A percentile compares a stretch with the other conserved stretches of the same genome.
Conservation (phyloP, 345 rosid genomes). For the Salix udensis region DNA sequence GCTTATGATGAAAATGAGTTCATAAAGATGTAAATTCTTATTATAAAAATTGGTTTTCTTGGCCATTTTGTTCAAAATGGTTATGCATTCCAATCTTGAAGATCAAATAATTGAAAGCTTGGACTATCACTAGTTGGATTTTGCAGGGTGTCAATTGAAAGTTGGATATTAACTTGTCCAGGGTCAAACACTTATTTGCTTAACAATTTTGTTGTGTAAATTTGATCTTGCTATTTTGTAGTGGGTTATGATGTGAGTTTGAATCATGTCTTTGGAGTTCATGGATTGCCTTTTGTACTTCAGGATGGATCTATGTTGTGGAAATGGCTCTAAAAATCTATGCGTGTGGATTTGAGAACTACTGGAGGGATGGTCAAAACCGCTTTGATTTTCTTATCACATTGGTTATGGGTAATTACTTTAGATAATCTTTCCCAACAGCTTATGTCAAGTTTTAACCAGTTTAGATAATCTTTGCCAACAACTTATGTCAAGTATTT, state of each 20-base stretch:
- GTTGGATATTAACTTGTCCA: neutral
- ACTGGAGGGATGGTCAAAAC: conserved; percentile 95
- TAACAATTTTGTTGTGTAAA: neutral
- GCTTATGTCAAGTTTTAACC: conserved; percentile 18
- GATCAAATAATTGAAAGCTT: neutral
- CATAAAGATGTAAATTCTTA: neutral
- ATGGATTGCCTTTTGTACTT: conserved; percentile 7
- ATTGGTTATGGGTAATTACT: conserved; percentile 70
- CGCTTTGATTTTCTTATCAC: conserved; percentile 90
- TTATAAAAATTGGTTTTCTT: neutral
- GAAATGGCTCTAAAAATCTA: conserved; percentile 94
- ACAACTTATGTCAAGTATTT: neutral
- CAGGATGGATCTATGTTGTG: conserved; percentile 96
- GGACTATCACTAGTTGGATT: neutral
- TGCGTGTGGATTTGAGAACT: conserved; percentile 78
- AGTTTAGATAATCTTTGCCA: neutral
- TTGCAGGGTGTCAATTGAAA: neutral
- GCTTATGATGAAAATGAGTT: neutral
- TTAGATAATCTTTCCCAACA: neutral
- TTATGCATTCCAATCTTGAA: neutral
- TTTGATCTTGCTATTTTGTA: conserved; percentile 1
- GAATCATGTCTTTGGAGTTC: conserved; percentile 11
- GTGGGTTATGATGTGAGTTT: conserved; percentile 1
- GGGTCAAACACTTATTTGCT: neutral
- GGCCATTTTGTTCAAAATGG: neutral